Percentiles rank a stretch among this genome's conserved stretches.
Evolutionary conservation across 108 stramenopile genomes (phyloP).

Genomic region (Cyclotella kingstonii): DNA sequence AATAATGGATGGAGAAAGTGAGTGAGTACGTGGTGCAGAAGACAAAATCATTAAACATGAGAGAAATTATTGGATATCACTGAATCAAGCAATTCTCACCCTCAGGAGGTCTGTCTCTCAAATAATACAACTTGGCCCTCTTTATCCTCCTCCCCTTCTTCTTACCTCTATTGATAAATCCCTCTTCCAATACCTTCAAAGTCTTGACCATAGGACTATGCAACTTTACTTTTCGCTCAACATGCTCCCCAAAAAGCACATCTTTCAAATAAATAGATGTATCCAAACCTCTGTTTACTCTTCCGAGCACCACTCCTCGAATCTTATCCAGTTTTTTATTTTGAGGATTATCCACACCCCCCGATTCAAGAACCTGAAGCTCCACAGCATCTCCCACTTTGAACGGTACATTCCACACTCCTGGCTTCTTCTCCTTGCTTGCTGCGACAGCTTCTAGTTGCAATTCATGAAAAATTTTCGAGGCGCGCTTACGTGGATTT

Average conservation of each 20-base stretch:
- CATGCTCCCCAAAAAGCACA: constrained; percentile 72
- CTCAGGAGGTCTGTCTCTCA: constrained; percentile 56
- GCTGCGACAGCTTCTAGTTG: constrained; percentile 54
- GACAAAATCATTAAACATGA: no score
- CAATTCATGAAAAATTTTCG: constrained; percentile 64
- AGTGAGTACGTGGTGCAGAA: no score
- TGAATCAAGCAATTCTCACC: constrained; percentile 10
- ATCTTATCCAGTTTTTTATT: constrained; percentile 63
- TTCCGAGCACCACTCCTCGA: constrained; percentile 78
- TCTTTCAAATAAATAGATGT: constrained; percentile 68
- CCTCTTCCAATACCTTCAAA: constrained; percentile 75
- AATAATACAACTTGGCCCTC: constrained; percentile 76
- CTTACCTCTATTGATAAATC: constrained; percentile 87
- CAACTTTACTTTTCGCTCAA: constrained; percentile 77
- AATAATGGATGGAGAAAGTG: no score
- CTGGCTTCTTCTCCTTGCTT: constrained; percentile 51
- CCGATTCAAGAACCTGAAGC: constrained; percentile 57
- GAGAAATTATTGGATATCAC: not conserved
- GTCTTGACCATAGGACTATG: constrained; percentile 76
- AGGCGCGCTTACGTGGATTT: constrained; percentile 76
- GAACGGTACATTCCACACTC: constrained; percentile 55
- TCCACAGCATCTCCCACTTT: constrained; percentile 83
- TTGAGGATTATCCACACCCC: constrained; percentile 55
- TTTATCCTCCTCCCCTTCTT: constrained; percentile 86
- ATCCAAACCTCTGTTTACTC: constrained; percentile 61